phyloP scores from a whole-genome alignment of 1,284 basidiomycete species.

The Mycosarcoma maydis region DNA sequence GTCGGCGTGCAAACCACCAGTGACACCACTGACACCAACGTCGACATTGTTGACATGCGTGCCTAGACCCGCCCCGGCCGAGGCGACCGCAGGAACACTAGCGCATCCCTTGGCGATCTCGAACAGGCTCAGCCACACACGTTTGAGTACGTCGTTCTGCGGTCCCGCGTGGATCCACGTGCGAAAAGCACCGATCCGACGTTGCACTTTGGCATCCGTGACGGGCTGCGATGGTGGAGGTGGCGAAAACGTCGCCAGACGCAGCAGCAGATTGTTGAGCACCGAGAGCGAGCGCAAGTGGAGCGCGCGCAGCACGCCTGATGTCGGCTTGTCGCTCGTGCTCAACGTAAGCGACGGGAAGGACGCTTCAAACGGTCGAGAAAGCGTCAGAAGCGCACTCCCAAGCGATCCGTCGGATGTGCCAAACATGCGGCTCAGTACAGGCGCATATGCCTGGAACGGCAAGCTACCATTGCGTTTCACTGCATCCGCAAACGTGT shows the following conservation, averaged over 20 bases:
- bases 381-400: constrained; percentile 28
- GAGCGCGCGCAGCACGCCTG: constrained; percentile 30
- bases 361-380: constrained; percentile 39
- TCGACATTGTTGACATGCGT: too few relatives aligned
- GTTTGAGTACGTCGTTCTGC: not conserved
- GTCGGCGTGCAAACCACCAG: not conserved
- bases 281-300: constrained; percentile 55
- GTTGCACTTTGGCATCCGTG: constrained; percentile 31
- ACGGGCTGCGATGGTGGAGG: constrained; percentile 60
- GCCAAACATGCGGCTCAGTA: constrained; percentile 9
- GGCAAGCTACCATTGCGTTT: constrained; percentile 27
- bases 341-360: constrained; percentile 36
- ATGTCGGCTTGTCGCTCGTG: not conserved
- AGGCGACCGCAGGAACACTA: constrained; percentile 40
- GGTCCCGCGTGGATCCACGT: constrained; percentile 9
- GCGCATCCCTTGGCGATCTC: constrained; percentile 42
- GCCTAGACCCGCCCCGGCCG: constrained; percentile 7
- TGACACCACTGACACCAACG: not conserved
- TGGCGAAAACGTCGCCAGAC: constrained; percentile 46
- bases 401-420: constrained; percentile 11
- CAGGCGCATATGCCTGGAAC: constrained; percentile 30
- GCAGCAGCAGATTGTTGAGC: constrained; percentile 53
- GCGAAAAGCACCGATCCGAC: constrained; percentile 32
- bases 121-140: constrained; percentile 20
- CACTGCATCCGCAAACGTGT: constrained; percentile 43